Evolutionary conservation across 2,329 filamentous ascomycete species (phyloP).

Genomic region (Cercospora nicotianae): DNA sequence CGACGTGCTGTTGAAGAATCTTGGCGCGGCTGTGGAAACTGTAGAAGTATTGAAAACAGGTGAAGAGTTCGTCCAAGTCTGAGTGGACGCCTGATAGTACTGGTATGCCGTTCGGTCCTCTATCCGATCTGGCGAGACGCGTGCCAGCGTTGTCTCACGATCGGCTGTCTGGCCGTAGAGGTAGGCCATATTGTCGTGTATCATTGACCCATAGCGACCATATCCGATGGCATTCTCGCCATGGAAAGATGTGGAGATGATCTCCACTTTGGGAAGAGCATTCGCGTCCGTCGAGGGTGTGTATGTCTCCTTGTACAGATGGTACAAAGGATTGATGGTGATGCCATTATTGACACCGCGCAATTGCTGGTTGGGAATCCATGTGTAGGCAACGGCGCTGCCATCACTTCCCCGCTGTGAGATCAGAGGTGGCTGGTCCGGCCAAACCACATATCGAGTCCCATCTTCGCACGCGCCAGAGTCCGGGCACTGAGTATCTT

Average conservation of each 20-base stretch:
- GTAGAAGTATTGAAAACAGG: conserved; percentile 22
- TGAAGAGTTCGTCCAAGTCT: conserved; percentile 23
- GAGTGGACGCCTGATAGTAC: conserved; percentile 23
- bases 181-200: conserved; percentile 24
- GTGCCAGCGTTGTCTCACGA: conserved; percentile 24
- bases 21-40: not conserved
- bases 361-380: conserved; percentile 26
- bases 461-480: conserved; percentile 27
- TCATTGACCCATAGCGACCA: conserved; percentile 28
- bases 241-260: conserved; percentile 26
- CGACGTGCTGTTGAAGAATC: not conserved
- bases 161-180: conserved; percentile 28
- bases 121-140: conserved; percentile 21
- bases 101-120: conserved; percentile 28
- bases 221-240: conserved; percentile 22
- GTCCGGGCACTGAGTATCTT: conserved; percentile 23
- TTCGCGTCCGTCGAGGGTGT: conserved; percentile 11
- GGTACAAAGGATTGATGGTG: conserved; percentile 18
- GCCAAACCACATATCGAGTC: conserved; percentile 30
- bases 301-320: conserved; percentile 27
- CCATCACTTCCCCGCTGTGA: conserved; percentile 11
- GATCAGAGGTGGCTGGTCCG: conserved; percentile 26
- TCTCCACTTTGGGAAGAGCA: conserved; percentile 21
- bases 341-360: conserved; percentile 18
- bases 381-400: conserved; percentile 26